Base-by-base conservation (phyloP, 2,329 filamentous ascomycete genomes). In the Fusarium armeniacum region DNA sequence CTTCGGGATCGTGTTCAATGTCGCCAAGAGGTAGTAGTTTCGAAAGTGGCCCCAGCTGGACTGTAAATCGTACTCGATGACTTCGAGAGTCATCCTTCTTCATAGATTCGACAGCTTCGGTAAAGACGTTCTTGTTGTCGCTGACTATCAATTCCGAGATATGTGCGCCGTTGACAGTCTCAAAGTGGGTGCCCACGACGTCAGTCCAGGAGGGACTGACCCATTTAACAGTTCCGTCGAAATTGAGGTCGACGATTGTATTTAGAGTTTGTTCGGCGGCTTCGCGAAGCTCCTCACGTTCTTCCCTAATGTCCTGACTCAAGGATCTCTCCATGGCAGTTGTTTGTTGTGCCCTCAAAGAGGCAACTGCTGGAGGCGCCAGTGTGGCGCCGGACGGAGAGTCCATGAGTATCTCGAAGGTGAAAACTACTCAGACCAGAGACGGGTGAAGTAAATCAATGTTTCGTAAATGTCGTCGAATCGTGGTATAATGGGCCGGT, bases 191-290 rank as follows among this genome's bases (percentile, higher is more conserved):
- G 62, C 96, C 96, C 65, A 98, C 91, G 51, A 99, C 91, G 75
- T 98, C 94, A 65, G 89, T 88, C 96, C 96, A 99, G 18, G 95
- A 98, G 15, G 94, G 93, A 78, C 95, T 98, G 74, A 97, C 94
- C 93, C 96, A 99, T 81, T 94, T 92, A 75, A 99, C 91, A 65
- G 89, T 91, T 70, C 93, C 93, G 77, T 98, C 92, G 58, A 98
- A 87, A 76, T 94, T 93, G 70, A 99, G 86, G 82, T 99, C 95
- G 77, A 99, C 87, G 78, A 99, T 97, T 69, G 97, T 93, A 80
- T 98, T 99, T 78, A 97, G 86, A 24, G 94, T 98, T 83, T 98
- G 93, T 81, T 98, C 95, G 52, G 95, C 96, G 41, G 95, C 96
- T 83, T 97, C 93, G 77, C 94, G 94, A 73, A 99, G 87, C 78